A percentile compares a stretch with the other conserved stretches of the same genome.
Evolutionary conservation across 805 yeast genomes (phyloP).

Genomic region (Metschnikowia corniflorae): DNA sequence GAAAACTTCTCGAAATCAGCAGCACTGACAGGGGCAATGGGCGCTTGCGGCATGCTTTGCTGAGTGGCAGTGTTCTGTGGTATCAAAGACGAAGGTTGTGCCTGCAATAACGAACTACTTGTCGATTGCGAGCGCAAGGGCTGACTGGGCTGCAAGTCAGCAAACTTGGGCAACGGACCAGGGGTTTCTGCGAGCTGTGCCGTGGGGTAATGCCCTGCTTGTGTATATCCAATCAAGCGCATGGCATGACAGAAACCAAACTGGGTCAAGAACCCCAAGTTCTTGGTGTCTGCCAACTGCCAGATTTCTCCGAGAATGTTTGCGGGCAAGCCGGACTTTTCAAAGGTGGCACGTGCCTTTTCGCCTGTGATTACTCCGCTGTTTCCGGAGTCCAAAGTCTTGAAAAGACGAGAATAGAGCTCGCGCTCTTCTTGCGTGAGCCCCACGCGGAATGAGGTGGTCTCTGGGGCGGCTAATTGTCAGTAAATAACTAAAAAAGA

Average conservation of each 20-base stretch:
- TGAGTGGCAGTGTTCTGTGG: slow-evolving; percentile 31
- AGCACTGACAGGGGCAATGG: slow-evolving; percentile 42
- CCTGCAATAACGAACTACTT: slow-evolving; percentile 38
- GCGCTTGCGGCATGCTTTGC: slow-evolving; percentile 25
- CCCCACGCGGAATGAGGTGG: slow-evolving; percentile 38
- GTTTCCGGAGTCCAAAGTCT: slow-evolving; percentile 71
- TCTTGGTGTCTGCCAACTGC: slow-evolving; percentile 89
- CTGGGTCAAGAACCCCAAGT: slow-evolving; percentile 79
- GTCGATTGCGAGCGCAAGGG: slow-evolving; percentile 36
- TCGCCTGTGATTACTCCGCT: slow-evolving; percentile 87
- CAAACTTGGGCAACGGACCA: slow-evolving; percentile 65
- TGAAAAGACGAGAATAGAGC: slow-evolving; percentile 71
- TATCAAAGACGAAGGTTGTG: slow-evolving; percentile 35
- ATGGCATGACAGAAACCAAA: slow-evolving; percentile 80
- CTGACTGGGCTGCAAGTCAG: slow-evolving; percentile 23
- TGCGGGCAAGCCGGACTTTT: slow-evolving; percentile 80
- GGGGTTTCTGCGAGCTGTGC: slow-evolving; percentile 51
- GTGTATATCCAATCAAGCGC: slow-evolving; percentile 86
- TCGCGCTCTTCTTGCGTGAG: slow-evolving; percentile 74
- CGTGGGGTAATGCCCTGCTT: slow-evolving; percentile 59
- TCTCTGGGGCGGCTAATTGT: slow-evolving; percentile 4
- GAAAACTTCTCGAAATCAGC: slow-evolving; percentile 61
- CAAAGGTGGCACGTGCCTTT: slow-evolving; percentile 76
- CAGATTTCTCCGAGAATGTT: slow-evolving; percentile 82
- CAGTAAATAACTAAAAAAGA: no score